Evolutionary conservation across 805 yeast genomes (phyloP), one percentile per base, ranked within the genome.

Genomic region (Deakozyma indianensis): DNA sequence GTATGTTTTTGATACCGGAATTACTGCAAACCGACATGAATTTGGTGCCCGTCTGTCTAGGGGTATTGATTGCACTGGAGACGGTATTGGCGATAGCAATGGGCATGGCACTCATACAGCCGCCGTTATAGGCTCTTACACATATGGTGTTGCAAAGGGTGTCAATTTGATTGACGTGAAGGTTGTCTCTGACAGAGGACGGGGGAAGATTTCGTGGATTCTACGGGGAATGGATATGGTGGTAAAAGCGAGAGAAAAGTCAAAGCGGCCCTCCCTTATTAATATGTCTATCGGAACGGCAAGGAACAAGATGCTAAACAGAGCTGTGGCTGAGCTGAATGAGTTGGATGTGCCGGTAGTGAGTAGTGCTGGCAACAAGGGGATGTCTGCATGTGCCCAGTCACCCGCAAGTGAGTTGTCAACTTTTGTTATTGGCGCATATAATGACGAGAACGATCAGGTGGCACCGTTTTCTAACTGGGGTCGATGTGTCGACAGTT

Each of bases 81-180:
- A 79, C 56, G 85, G 78, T 54, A 72, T 71, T 45, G 86, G 80
- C 53, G 95, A 88, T 61, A 92, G 86, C 45, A 83, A 84, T 56
- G 96, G 96, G 44, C 96, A 87, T 65, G 96, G 96, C 58, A 85
- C 95, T 41, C 96, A 87, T 59, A 85, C 94, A 68, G 95, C 96
- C n/a, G 96, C 95, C 65, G 86, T 94, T 28, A 84, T 88, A 56
- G 95, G 80, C 43, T 82, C 92, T 21, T 69, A 70, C 49, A 68
- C 75, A 44, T 84, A 80, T 52, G 95, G 95, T 67, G 84, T 85
- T 46, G 88, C 95, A 47, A 85, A 86, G 65, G 69, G 75, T 44
- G 92, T 88, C 7, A 70, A 78, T 20, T 63, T 85, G 46, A 86
- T 82, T 55, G 94, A 94, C 24, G 83, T 85, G 49, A 84, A 85